Evolutionary conservation across 164 flowering plant genomes (phyloP).

Genomic region (Magnolia sinica): DNA sequence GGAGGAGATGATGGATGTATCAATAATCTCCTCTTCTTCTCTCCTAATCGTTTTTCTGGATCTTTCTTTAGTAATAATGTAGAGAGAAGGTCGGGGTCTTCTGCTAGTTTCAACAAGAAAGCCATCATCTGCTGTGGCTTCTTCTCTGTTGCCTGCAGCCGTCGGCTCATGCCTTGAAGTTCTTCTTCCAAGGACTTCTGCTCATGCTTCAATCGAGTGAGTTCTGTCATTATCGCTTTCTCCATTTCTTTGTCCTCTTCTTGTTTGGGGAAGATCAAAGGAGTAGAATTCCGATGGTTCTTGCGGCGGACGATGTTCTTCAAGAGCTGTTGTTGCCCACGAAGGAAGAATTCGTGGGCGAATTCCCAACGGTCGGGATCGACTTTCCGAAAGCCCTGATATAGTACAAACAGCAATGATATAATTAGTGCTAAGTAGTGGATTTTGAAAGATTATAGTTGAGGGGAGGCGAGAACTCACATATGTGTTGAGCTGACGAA

Average conservation of each 20-base stretch:
- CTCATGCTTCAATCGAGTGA: conserved; percentile 57
- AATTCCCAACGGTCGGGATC: conserved; percentile 90
- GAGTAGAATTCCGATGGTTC: conserved; percentile 1
- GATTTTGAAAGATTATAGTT: not conserved
- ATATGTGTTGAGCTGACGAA: conserved; percentile 90
- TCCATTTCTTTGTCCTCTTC: conserved; percentile 16
- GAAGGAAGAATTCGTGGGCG: conserved; percentile 76
- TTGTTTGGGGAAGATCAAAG: not conserved
- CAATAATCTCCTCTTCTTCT: conserved; percentile 38
- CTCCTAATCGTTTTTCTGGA: conserved; percentile 13
- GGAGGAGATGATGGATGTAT: conserved; percentile 7
- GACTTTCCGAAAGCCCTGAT: conserved; percentile 77
- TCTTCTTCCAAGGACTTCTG: conserved; percentile 58
- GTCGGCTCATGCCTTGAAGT: conserved; percentile 46
- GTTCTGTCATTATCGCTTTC: conserved; percentile 49
- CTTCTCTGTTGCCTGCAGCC: conserved; percentile 71
- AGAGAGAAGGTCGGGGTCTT: conserved; percentile 63
- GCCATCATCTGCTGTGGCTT: conserved; percentile 91
- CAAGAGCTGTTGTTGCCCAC: conserved; percentile 68
- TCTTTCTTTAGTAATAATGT: conserved; percentile 47
- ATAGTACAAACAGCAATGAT: not conserved
- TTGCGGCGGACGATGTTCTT: conserved; percentile 55
- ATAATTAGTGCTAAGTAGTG: not conserved
- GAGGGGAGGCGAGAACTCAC: conserved; percentile 34
- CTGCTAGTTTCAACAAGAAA: conserved; percentile 57